Conservation (phyloP, 2,329 filamentous ascomycete genomes). For the Pseudogymnoascus sp. region DNA sequence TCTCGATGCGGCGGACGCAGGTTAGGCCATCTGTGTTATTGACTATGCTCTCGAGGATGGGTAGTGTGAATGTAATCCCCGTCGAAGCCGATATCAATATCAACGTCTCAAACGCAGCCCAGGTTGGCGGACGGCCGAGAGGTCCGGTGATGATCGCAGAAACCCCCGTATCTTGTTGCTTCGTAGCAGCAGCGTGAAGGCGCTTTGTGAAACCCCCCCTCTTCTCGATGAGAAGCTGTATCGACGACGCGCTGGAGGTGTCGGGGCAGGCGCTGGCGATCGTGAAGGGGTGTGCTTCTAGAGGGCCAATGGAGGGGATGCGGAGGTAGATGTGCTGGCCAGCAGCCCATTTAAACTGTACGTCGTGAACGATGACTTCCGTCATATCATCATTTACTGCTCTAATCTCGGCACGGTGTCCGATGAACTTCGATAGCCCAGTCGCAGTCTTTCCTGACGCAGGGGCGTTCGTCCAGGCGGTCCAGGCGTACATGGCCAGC, state of each 20-base stretch:
- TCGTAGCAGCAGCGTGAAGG: constrained; percentile 39
- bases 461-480: constrained; percentile 46
- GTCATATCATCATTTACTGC: constrained; percentile 44
- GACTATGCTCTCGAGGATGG: constrained; percentile 45
- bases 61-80: constrained; percentile 52
- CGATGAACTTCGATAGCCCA: constrained; percentile 33
- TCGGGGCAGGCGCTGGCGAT: constrained; percentile 45
- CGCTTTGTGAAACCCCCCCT: constrained; percentile 49
- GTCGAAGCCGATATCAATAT: constrained; percentile 54
- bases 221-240: constrained; percentile 48
- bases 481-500: background rate
- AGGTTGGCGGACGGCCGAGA: constrained; percentile 45
- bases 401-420: constrained; percentile 42
- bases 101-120: constrained; percentile 51
- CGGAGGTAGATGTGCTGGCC: constrained; percentile 55
- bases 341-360: constrained; percentile 49
- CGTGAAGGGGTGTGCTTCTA: constrained; percentile 54
- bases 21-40: constrained; percentile 29
- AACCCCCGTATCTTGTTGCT: constrained; percentile 28
- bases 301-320: constrained; percentile 39
- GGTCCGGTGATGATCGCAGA: constrained; percentile 47
- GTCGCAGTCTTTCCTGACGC: constrained; percentile 23
- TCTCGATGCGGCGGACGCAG: constrained; percentile 45
- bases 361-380: constrained; percentile 49
- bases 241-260: constrained; percentile 42